These are phyloP conservation scores for Wakefieldia striispora DNA, from an alignment of 768 basidiomycete genomes.

Conservation along the genomic window DNA sequence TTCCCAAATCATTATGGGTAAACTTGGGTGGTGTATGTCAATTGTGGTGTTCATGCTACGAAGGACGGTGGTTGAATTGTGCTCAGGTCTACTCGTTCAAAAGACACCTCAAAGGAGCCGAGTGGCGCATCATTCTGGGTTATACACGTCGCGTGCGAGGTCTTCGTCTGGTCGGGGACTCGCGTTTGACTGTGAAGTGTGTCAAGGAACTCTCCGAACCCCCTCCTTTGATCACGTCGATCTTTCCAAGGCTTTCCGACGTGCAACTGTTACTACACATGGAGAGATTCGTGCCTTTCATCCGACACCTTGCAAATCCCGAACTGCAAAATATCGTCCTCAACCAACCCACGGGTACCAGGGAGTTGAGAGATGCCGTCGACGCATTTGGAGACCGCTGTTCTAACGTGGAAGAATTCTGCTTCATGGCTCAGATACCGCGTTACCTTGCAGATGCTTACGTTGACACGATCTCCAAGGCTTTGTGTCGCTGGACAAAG, in stretches of 20 bases:
- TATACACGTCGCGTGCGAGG: slow-evolving; percentile 9
- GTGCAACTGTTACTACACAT: not conserved
- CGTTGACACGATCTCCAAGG: not conserved
- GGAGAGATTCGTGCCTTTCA: not conserved
- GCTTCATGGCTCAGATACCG: not conserved
- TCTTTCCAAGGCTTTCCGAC: slow-evolving; percentile 13
- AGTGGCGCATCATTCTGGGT: slow-evolving; percentile 10
- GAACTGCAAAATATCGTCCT: not conserved
- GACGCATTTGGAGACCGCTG: not conserved
- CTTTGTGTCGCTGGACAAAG: slow-evolving; percentile 10
- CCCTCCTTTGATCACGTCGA: not conserved
- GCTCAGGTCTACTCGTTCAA: slow-evolving; percentile 2
- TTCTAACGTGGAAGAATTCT: not conserved
- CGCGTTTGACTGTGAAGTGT: not conserved
- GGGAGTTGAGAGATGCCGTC: not conserved
- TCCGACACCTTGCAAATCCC: slow-evolving; percentile 8
- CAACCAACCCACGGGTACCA: not conserved
- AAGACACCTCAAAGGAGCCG: not conserved
- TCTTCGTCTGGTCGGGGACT: not conserved
- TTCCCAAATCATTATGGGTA: slow-evolving; percentile 1
- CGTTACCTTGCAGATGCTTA: not conserved
- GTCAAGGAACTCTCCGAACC: slow-evolving; percentile 2
- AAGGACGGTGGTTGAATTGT: not conserved
- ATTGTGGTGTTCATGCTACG: not conserved
- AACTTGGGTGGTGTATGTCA: slow-evolving; percentile 3